Percentiles rank a stretch among this genome's conserved stretches.
These are phyloP conservation scores for Gossypium longicalyx DNA, from an alignment of 345 rosid species.

Conservation along the genomic window DNA sequence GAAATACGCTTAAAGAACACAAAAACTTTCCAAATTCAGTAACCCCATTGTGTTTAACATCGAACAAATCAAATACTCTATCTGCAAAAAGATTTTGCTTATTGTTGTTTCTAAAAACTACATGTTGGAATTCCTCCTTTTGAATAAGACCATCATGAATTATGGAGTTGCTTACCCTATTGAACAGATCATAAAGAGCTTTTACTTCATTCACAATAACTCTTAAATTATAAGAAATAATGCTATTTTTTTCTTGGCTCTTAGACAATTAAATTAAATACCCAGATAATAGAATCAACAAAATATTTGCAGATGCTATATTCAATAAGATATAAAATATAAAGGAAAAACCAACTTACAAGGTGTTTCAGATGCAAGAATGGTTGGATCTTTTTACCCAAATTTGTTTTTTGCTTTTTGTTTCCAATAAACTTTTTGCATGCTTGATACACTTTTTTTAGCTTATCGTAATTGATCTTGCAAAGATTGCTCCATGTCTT, in stretches of 20 bases:
- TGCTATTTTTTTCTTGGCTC: not conserved
- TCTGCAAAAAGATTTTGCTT: not conserved
- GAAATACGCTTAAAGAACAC: not conserved
- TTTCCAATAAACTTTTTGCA: slow-evolving; percentile 36
- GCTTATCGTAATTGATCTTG: slow-evolving; percentile 98
- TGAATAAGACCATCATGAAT: not conserved
- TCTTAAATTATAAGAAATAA: not conserved
- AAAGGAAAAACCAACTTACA: not conserved
- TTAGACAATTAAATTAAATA: not conserved
- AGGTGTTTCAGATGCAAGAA: not conserved
- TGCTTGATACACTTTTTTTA: slow-evolving; percentile 81
- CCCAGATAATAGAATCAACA: not conserved
- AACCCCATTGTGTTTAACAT: not conserved
- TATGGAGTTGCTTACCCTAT: not conserved
- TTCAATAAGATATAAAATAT: too few relatives aligned
- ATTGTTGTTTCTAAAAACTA: not conserved
- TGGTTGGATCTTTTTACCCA: not conserved
- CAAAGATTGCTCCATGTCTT: slow-evolving; percentile 85
- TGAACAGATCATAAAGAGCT: not conserved
- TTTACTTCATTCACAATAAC: slow-evolving; percentile 21
- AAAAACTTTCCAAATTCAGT: not conserved
- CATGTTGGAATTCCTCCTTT: not conserved
- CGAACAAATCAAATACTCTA: not conserved
- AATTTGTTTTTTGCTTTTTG: not conserved
- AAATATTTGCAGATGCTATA: not conserved